Conservation (phyloP, 2,329 filamentous ascomycete species). For the Helotiales sp. region DNA sequence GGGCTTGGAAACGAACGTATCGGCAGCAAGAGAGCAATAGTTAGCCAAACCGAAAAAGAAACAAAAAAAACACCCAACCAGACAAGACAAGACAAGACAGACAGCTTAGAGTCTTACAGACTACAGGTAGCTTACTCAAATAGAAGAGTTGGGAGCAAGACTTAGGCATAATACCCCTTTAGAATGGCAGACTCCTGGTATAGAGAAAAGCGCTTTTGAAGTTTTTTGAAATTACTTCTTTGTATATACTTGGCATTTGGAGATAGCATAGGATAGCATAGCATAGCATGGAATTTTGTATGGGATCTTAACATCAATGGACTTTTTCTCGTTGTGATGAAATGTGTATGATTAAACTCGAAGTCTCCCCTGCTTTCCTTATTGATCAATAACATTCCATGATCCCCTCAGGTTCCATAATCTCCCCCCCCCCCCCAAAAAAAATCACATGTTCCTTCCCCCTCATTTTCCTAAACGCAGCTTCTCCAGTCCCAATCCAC, state of each 20-base stretch:
- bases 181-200: not conserved
- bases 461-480: no score
- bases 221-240: not conserved
- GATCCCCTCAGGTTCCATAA: no score
- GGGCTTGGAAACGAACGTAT: slow-evolving; percentile 6
- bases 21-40: not conserved
- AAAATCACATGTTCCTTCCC: no score
- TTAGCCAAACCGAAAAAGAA: not conserved
- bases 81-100: not conserved
- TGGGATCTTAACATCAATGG: not conserved
- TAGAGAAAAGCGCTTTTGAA: not conserved
- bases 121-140: not conserved
- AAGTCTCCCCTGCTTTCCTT: not conserved
- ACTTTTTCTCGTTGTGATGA: not conserved
- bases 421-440: no score
- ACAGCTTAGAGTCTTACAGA: not conserved
- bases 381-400: no score
- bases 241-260: not conserved
- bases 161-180: slow-evolving; percentile 8
- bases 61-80: no score
- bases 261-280: not conserved
- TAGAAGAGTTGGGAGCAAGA: slow-evolving; percentile 1
- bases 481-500: no score
- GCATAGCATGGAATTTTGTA: not conserved
- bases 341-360: not conserved